Evolutionary conservation across 441 rosid species (phyloP), one percentile per base, ranked within the genome.

Genomic region (Erodium moschatum): DNA sequence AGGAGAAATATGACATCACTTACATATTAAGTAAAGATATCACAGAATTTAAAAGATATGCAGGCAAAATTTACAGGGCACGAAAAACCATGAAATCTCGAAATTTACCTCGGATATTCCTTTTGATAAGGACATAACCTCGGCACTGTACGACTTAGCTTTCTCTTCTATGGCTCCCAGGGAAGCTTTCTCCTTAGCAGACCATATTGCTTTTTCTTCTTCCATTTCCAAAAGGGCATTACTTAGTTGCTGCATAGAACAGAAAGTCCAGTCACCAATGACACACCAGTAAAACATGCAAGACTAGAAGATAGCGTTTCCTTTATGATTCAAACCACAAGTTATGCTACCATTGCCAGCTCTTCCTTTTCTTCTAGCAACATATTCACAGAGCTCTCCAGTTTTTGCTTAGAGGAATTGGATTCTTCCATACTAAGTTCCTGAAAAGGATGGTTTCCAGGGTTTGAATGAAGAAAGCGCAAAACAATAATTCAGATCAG

Each of bases 201-300:
- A 76, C 93, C 90, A 87, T 78, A 90, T 84, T 54, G 93, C 91
- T 82, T 81, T 93, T 78, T 89, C 96, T 80, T 90, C 97, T 80
- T 90, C 98, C 83, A 90, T 88, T 77, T 89, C 92, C 82, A 89
- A 79, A 70, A 93, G 90, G 29, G 97, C 82, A 78, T 87, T 78
- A 13, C 83, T 83, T 64, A 93, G 85, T 82, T 89, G 98, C 98
- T 93, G 80, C 78, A 81, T 75, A 78, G 66, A 76, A 69, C 70
- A 72, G 44, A 56, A 10, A 40, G 67, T 29, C 18, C 46, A 56
- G 66, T 62, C 21, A 69, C 42, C 66, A 72, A 24, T 1, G 70
- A 56, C 40, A 52, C 54, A 35, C 61, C 20, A 67, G 48, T 27
- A 68, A 67, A 73, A 44, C 21, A 76, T 11, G 65, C 21, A 65